phyloP scores from a whole-genome alignment of 768 basidiomycete genomes.

The Leccinum arenicola region DNA sequence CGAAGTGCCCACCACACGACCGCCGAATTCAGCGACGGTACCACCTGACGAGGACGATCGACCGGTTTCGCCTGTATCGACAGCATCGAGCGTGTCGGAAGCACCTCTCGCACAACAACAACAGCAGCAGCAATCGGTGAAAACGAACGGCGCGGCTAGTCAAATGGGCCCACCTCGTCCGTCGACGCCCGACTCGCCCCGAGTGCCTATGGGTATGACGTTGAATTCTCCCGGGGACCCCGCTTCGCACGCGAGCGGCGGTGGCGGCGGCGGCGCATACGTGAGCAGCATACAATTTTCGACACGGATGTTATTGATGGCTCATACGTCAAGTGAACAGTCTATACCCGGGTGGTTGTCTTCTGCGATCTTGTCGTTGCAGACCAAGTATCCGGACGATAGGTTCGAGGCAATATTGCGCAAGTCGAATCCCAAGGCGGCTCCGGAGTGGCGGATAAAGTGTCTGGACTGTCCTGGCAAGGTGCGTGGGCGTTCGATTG shows the following conservation, averaged over 20 bases:
- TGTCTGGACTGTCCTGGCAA: slow-evolving; percentile 93
- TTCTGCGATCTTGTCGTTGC: slow-evolving; percentile 64
- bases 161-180: slow-evolving; percentile 18
- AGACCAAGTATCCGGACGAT: slow-evolving; percentile 75
- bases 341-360: slow-evolving; percentile 68
- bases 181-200: slow-evolving; percentile 27
- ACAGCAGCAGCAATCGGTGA: slow-evolving; percentile 43
- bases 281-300: slow-evolving; percentile 23
- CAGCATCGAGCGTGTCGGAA: slow-evolving; percentile 71
- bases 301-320: slow-evolving; percentile 30
- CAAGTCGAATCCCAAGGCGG: slow-evolving; percentile 50
- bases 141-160: slow-evolving; percentile 50
- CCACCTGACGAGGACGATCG: slow-evolving; percentile 45
- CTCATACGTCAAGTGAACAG: slow-evolving; percentile 34
- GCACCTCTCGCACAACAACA: slow-evolving; percentile 63
- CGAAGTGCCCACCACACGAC: slow-evolving; percentile 33
- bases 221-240: slow-evolving; percentile 20
- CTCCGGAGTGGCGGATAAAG: slow-evolving; percentile 86
- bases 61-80: slow-evolving; percentile 69
- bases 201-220: slow-evolving; percentile 4
- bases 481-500: slow-evolving; percentile 38
- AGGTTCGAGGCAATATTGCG: slow-evolving; percentile 74
- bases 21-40: slow-evolving; percentile 31
- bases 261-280: slow-evolving; percentile 12
- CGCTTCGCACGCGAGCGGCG: slow-evolving; percentile 10